A percentile compares a stretch with the other conserved stretches of the same genome.
Conservation (phyloP, 108 stramenopile genomes). For the Fragilaria crotonensis region DNA sequence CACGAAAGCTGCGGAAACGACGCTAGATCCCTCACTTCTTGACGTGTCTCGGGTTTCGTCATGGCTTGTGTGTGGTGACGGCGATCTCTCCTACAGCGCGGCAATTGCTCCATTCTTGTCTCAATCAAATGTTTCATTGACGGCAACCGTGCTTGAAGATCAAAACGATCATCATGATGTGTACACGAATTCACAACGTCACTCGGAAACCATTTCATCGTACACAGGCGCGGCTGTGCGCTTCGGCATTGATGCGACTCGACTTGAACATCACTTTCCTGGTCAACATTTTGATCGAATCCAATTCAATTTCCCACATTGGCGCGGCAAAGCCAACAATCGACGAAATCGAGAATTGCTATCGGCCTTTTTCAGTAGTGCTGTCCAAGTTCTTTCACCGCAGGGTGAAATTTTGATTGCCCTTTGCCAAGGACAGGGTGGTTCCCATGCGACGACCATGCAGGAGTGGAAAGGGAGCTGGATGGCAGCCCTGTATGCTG, state of each 20-base stretch:
- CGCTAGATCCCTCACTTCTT: background rate
- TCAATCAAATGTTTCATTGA: slow-evolving; percentile 21
- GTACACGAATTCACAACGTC: slow-evolving; percentile 35
- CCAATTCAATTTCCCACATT: slow-evolving; percentile 85
- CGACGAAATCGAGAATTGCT: slow-evolving; percentile 60
- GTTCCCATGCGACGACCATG: slow-evolving; percentile 33
- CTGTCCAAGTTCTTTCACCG: slow-evolving; percentile 29
- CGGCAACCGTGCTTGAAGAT: slow-evolving; percentile 73
- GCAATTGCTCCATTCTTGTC: slow-evolving; percentile 34
- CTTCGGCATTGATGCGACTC: slow-evolving; percentile 69
- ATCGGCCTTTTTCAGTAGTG: slow-evolving; percentile 53
- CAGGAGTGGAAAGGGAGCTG: slow-evolving; percentile 69
- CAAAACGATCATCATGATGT: slow-evolving; percentile 39
- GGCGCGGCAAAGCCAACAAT: slow-evolving; percentile 75
- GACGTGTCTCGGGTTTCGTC: background rate
- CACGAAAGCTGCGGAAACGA: background rate
- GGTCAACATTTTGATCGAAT: slow-evolving; percentile 51
- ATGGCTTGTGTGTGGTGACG: slow-evolving; percentile 69
- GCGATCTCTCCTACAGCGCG: slow-evolving; percentile 72
- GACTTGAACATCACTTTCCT: slow-evolving; percentile 33
- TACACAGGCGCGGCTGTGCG: slow-evolving; percentile 20
- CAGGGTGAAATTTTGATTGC: slow-evolving; percentile 74
- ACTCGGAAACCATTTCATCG: slow-evolving; percentile 9
- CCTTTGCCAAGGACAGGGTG: slow-evolving; percentile 66
- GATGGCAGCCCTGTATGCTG: slow-evolving; percentile 59